Evolutionary conservation across 768 basidiomycete genomes (phyloP), one percentile per base, ranked within the genome.

Genomic region (Boletus eberwhitei): DNA sequence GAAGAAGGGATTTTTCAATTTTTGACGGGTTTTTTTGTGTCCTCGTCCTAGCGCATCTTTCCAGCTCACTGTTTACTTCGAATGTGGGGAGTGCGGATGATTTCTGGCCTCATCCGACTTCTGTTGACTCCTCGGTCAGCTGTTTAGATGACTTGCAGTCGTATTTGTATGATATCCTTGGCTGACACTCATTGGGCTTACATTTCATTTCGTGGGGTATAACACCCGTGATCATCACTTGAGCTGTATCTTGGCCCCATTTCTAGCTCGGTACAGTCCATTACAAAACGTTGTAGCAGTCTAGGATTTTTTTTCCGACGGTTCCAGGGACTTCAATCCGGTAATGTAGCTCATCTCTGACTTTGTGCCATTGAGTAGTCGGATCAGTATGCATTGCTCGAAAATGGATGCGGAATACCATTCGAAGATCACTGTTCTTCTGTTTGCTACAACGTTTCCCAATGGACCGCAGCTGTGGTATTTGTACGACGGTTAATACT

Each of bases 1-100:
- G 79, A 89, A 85, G 71, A 82, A 80, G 53, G 80, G 84, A 14
- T 74, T 87, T 55, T 87, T 90, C 72, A 78, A 80, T 31, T 89
- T 90, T 64, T 85, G 61, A 74, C 17, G 8, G 17, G 6, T 43
- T 21, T 38, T 8, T 16, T 39, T 26, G 3, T 46, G 8, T n/a
- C 42, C 34, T 48, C 9, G 8, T 53, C 14, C 17, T 29, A n/a
- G 42, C 17, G 5, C 19, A 9, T 32, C 6, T 22, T 38, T 38
- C 3, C 32, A n/a, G n/a, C 16, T 41, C 19, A 2, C 29, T 9
- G 37, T 42, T 46, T 34, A 36, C 34, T 31, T 44, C 11, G 12
- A 39, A 36, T 35, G 11, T 46, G 39, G 36, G 50, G 36, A 46
- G 16, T 26, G 16, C 19, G 47, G 50, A 32, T 32, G 8, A 17